Base-by-base conservation (phyloP, 106 monocot genomes). In the Platanthera guangdongensis region DNA sequence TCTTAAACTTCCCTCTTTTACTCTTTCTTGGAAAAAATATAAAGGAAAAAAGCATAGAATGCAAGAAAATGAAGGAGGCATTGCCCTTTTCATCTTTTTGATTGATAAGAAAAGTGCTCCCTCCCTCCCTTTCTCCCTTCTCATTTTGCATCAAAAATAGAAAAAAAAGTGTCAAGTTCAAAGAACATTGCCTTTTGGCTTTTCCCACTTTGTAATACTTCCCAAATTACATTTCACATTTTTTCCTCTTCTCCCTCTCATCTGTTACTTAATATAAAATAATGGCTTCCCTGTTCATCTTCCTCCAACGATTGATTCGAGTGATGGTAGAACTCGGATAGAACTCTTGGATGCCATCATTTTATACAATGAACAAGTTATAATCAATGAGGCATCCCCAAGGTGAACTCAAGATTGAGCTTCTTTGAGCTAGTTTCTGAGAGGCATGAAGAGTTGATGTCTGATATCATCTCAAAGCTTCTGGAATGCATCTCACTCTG, bases 321-420 rank as follows among this genome's bases (percentile, higher is more conserved):
- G 22, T 39, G 30, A 25, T 69, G 30, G 5, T 69, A 39, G 45
- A 69, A 6, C 4, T 18, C 6, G 30, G 21, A 13, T 18, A 25
- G 71, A 48, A 13, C 49, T 72, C 71, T 48, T 72, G 48, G 46
- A 46, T 69, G 21, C 14, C 9, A 47, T n/a, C 7, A 14, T 54
- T 22, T 62, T 62, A 21, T 62, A 25, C 5, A 18, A 62, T 25
- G 25, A 30, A 2, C 65, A 39, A 55, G 48, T 10, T 30, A 16
- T 68, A 47, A 32, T 79, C 76, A 85, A 71, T 74, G 85, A 70
- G 84, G 85, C 57, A 82, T 87, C 74, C 89, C 92, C 75, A 93
- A 82, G 49, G 90, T 93, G 82, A 93, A 93, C 76, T 94, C 94
- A 16, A 94, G 87, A 80, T 87, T 94, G 67, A 87, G 94, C 75